Conservation (phyloP, 1,139 yeast species). For the Suhomyces maxii region DNA sequence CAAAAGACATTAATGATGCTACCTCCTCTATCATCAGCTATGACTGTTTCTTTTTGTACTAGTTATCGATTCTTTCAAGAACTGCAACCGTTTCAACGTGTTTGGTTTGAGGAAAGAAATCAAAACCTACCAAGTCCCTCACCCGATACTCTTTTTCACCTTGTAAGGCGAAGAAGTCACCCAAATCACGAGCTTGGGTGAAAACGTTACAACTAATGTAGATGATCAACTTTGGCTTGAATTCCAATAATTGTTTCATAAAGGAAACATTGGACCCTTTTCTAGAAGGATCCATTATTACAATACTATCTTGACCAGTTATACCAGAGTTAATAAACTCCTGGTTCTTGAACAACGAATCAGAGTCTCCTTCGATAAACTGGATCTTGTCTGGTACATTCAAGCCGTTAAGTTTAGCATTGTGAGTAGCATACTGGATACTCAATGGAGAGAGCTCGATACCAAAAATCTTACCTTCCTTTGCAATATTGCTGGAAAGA, state of each 20-base stretch:
- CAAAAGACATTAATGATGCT: no score
- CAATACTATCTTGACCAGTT: slow-evolving; percentile 35
- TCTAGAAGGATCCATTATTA: slow-evolving; percentile 49
- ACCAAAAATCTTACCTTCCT: slow-evolving; percentile 40
- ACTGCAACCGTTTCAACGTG: slow-evolving; percentile 49
- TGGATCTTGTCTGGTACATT: slow-evolving; percentile 27
- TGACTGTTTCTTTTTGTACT: slow-evolving; percentile 1
- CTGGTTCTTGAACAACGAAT: slow-evolving; percentile 30
- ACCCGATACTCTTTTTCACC: slow-evolving; percentile 25
- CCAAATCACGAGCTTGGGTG: slow-evolving; percentile 48
- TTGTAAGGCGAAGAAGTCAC: slow-evolving; percentile 28
- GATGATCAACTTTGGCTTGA: slow-evolving; percentile 38
- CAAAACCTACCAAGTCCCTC: slow-evolving; percentile 40
- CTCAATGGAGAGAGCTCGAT: slow-evolving; percentile 39
- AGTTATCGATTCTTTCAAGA: slow-evolving; percentile 22
- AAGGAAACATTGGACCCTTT: slow-evolving; percentile 40
- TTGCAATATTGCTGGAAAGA: slow-evolving; percentile 29
- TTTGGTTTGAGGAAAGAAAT: slow-evolving; percentile 51
- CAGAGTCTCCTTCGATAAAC: slow-evolving; percentile 42
- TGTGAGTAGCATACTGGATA: slow-evolving; percentile 39
- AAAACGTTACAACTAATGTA: slow-evolving; percentile 50
- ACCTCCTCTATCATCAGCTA: no score
- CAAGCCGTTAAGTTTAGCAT: slow-evolving; percentile 42
- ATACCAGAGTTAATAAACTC: slow-evolving; percentile 27
- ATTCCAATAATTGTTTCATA: slow-evolving; percentile 35